Evolutionary conservation across 2,329 filamentous ascomycete genomes (phyloP).

Genomic region (Nannizziopsis barbatae): DNA sequence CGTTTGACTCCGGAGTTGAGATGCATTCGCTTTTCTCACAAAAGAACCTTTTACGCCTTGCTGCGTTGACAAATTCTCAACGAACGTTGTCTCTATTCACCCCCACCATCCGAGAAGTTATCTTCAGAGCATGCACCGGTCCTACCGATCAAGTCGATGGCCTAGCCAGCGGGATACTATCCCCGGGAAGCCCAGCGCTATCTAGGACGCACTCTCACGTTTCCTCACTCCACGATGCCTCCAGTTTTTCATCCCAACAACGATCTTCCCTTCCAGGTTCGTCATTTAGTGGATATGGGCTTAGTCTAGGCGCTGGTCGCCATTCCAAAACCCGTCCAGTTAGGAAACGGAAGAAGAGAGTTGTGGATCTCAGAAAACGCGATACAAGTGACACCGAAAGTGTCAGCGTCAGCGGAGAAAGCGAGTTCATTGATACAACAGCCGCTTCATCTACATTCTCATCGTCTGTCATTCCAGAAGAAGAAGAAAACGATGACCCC

Average conservation of each 20-base stretch:
- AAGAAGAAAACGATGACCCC: constrained; percentile 43
- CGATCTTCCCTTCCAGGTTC: constrained; percentile 35
- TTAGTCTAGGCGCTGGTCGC: constrained; percentile 32
- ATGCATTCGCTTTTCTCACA: constrained; percentile 87
- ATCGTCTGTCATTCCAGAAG: constrained; percentile 49
- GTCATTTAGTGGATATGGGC: constrained; percentile 30
- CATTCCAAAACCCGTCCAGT: constrained; percentile 39
- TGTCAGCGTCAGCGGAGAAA: constrained; percentile 35
- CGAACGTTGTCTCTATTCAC: constrained; percentile 85
- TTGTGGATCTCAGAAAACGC: constrained; percentile 37
- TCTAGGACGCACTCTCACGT: constrained; percentile 54
- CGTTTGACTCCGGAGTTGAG: constrained; percentile 67
- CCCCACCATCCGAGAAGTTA: constrained; percentile 75
- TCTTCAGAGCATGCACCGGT: constrained; percentile 86
- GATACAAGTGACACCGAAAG: constrained; percentile 30
- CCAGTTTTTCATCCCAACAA: constrained; percentile 55
- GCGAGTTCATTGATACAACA: constrained; percentile 31
- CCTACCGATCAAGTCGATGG: constrained; percentile 58
- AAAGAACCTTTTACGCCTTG: constrained; percentile 78
- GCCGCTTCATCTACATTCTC: constrained; percentile 41
- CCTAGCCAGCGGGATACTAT: constrained; percentile 27
- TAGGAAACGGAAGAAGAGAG: constrained; percentile 38
- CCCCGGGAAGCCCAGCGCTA: constrained; percentile 41
- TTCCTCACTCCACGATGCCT: constrained; percentile 56
- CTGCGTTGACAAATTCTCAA: constrained; percentile 74